Evolutionary conservation across 345 rosid species (phyloP).

Genomic region (Citrus hindsii): DNA sequence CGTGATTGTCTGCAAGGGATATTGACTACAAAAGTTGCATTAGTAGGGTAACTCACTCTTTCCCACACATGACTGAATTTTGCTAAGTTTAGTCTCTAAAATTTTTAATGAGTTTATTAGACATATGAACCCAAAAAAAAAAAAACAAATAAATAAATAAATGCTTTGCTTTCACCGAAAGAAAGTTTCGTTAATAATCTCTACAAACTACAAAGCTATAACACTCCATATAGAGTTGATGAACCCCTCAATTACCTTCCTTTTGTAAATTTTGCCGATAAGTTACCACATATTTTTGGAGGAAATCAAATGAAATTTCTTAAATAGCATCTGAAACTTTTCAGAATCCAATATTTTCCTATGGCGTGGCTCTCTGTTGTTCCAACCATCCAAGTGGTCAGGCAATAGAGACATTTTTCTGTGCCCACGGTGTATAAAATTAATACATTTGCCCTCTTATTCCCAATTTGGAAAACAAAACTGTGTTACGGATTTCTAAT

Average conservation of each 20-base stretch:
- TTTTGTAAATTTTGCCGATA: not conserved
- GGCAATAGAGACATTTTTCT: not conserved
- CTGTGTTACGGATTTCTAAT: not conserved
- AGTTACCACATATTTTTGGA: too few relatives aligned
- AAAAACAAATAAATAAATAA: not conserved
- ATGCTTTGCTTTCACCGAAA: not conserved
- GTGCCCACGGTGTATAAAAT: not conserved
- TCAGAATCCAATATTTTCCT: not conserved
- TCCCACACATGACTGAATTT: not conserved
- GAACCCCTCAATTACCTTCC: not conserved
- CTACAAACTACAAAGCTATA: too few relatives aligned
- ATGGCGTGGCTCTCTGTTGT: not conserved
- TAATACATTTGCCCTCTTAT: not conserved
- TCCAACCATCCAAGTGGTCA: not conserved
- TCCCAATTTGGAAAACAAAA: not conserved
- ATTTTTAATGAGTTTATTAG: not conserved
- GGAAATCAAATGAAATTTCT: not conserved
- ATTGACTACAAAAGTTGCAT: too few relatives aligned
- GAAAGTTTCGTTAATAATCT: too few relatives aligned
- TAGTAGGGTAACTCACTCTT: too few relatives aligned
- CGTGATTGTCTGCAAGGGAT: too few relatives aligned
- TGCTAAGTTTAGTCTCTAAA: not conserved
- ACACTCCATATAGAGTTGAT: too few relatives aligned
- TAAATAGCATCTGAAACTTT: not conserved
- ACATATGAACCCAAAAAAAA: not conserved